A percentile compares a stretch with the other conserved stretches of the same genome.
Evolutionary conservation across 129 eudicot species (phyloP).

Genomic region (Chrysanthemum seticuspe): DNA sequence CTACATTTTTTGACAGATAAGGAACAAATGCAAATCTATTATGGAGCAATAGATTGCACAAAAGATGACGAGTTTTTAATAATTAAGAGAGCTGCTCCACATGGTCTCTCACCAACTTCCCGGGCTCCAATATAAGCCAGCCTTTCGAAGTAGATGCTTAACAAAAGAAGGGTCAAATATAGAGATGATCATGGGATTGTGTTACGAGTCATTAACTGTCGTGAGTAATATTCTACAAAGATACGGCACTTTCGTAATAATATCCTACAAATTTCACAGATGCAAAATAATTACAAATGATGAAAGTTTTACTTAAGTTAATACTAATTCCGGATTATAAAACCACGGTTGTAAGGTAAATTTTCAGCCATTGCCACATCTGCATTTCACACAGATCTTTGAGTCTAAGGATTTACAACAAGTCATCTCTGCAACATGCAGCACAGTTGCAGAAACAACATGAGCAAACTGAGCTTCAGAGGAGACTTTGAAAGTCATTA

Average conservation of each 20-base stretch:
- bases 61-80: neutral
- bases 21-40: neutral
- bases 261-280: neutral
- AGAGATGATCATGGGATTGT: neutral
- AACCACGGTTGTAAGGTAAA: neutral
- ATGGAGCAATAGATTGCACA: neutral
- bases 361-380: too few relatives aligned
- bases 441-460: too few relatives aligned
- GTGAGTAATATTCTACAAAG: neutral
- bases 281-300: neutral
- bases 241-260: neutral
- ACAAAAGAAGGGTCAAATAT: neutral
- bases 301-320: slow-evolving; percentile 8
- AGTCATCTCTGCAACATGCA: too few relatives aligned
- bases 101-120: too few relatives aligned
- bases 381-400: too few relatives aligned
- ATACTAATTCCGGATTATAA: neutral
- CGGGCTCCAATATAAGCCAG: neutral
- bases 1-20: neutral
- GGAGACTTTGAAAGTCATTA: too few relatives aligned
- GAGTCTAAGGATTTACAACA: too few relatives aligned
- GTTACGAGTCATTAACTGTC: slow-evolving; percentile 5
- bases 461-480: too few relatives aligned
- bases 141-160: neutral
- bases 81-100: neutral